These are phyloP conservation scores for Talaromyces adpressus DNA, from an alignment of 495 filamentous ascomycete genomes.

Conservation along the genomic window DNA sequence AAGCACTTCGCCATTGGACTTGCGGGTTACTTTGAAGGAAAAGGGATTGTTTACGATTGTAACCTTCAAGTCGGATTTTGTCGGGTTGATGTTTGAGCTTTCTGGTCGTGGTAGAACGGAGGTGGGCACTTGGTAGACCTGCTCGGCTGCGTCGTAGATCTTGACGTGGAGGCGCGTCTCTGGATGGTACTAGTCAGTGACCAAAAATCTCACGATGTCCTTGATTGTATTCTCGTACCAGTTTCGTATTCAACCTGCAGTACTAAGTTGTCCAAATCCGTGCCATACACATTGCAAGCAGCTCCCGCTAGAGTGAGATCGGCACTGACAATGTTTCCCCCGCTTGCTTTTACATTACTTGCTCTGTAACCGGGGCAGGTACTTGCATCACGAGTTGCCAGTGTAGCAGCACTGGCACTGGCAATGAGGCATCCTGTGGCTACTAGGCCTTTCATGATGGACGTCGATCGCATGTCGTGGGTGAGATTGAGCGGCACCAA, in stretches of 20 bases:
- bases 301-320: slow-evolving; percentile 60
- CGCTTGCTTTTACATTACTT: slow-evolving; percentile 45
- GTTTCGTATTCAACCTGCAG: slow-evolving; percentile 71
- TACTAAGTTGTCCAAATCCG: slow-evolving; percentile 57
- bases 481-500: neutral
- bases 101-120: slow-evolving; percentile 60
- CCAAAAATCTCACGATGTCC: neutral
- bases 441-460: slow-evolving; percentile 1
- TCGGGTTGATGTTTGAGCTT: slow-evolving; percentile 14
- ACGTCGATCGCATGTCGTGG: slow-evolving; percentile 1
- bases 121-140: slow-evolving; percentile 72
- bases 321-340: slow-evolving; percentile 46
- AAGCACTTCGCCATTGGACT: slow-evolving; percentile 58
- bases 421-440: slow-evolving; percentile 2
- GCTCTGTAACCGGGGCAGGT: slow-evolving; percentile 69
- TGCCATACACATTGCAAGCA: slow-evolving; percentile 65
- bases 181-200: slow-evolving; percentile 18
- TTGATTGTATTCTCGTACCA: slow-evolving; percentile 34
- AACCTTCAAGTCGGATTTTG: slow-evolving; percentile 48
- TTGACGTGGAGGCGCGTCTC: slow-evolving; percentile 74
- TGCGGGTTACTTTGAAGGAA: slow-evolving; percentile 63
- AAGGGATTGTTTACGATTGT: slow-evolving; percentile 62
- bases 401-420: slow-evolving; percentile 15
- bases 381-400: slow-evolving; percentile 16
- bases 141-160: slow-evolving; percentile 68